Conservation (phyloP, 1,284 basidiomycete genomes). For the Ceratobasidium sp. region DNA sequence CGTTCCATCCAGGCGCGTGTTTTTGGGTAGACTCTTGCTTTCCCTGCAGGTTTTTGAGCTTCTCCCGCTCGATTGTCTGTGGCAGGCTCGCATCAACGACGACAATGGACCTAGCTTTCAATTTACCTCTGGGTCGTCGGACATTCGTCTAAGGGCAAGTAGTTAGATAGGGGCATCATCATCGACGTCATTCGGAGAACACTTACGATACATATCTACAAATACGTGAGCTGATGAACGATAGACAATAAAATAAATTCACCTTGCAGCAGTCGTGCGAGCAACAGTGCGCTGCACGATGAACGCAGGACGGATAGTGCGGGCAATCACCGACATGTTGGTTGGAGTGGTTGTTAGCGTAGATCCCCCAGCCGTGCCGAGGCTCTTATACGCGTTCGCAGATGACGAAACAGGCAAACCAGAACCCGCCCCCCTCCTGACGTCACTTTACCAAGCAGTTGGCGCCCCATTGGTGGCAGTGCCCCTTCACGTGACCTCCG, state of each 20-base stretch:
- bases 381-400: slow-evolving; percentile 14
- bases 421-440: slow-evolving; percentile 24
- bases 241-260: background rate
- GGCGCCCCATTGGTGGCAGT: slow-evolving; percentile 20
- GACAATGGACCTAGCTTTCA: background rate
- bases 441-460: slow-evolving; percentile 18
- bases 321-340: slow-evolving; percentile 14
- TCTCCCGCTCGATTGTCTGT: slow-evolving; percentile 70
- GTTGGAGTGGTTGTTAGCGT: slow-evolving; percentile 9
- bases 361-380: background rate
- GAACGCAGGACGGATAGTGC: slow-evolving; percentile 36
- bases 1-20: slow-evolving; percentile 81
- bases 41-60: slow-evolving; percentile 65
- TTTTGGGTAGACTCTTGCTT: slow-evolving; percentile 65
- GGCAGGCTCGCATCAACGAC: background rate
- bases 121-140: slow-evolving; percentile 70
- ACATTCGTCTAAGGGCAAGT: background rate
- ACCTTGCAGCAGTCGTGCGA: slow-evolving; percentile 18
- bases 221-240: background rate
- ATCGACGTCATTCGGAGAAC: background rate
- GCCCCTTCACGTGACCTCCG: slow-evolving; percentile 7
- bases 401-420: slow-evolving; percentile 2
- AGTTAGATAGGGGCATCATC: background rate
- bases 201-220: slow-evolving; percentile 23
- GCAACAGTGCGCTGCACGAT: slow-evolving; percentile 10